Base-by-base conservation (phyloP, 2,329 filamentous ascomycete genomes). In the Aspergillus arachidicola region DNA sequence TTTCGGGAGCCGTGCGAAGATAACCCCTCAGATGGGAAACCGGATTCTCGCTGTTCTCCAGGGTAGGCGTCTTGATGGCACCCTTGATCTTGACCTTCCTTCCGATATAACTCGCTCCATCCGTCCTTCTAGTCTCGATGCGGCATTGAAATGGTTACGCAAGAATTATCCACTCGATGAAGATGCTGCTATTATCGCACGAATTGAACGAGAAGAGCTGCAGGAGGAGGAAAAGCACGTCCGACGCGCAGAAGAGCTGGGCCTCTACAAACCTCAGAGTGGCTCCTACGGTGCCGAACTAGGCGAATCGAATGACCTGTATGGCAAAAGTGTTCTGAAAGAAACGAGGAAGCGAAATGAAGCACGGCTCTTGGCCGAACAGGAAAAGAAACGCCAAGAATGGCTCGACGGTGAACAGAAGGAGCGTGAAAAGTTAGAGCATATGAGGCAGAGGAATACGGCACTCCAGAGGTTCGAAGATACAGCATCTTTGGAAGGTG, bases 351-450 rank as follows among this genome's bases (percentile, higher is more conserved):
- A 78, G 57, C 60, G 71, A 54, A 82, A 82, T 61, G 78, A 81
- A 59, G 76, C 75, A 41, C 70, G 73, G n/a, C 64, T 77, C 7
- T 64, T 78, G 58, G 71, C 76, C 11, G 76, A 83, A 62, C 81
- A 86, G 72, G 78, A 82, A 65, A 69, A 73, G 48, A 80, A 84
- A 68, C 83, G 83, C 46, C 80, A 79, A 53, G 75, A 80, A 60
- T 87, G 85, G 84, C 79, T 86, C 32, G 73, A 78, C 11, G 81
- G 81, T n/a, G 85, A 86, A 66, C 79, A 81, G 34, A 72, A 75
- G 64, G 74, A 80, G 43, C 70, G 69, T 14, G 77, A 79, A 62
- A 72, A 69, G 51, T 26, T 77, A 45, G 68, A 70, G 62, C 72
- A 66, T 21, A 72, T 75, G 57, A 59, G 76, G 21, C 71, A 74